Conservation (phyloP, 73 alveolate species). For the Tetrahymena elliotti region DNA sequence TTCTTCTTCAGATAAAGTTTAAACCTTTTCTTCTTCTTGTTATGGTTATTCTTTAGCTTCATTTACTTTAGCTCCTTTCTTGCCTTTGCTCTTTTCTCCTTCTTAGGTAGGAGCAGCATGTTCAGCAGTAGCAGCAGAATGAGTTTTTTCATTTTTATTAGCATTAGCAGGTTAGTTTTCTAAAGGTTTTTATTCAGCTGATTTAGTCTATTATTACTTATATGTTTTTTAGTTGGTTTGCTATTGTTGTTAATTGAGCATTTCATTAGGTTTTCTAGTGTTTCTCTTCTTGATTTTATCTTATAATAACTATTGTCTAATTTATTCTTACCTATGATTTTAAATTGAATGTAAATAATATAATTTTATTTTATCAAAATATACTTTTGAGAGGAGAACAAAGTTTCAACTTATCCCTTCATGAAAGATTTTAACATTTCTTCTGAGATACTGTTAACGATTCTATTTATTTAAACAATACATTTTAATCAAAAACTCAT, state of each 20-base stretch:
- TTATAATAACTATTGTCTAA: neutral
- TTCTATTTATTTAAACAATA: neutral
- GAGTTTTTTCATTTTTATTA: too few species aligned
- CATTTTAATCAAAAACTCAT: too few species aligned
- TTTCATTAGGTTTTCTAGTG: neutral
- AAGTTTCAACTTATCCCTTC: neutral
- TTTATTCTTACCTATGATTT: neutral
- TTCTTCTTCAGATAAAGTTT: neutral
- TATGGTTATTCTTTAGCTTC: neutral
- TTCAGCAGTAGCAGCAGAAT: too few species aligned
- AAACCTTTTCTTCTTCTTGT: neutral
- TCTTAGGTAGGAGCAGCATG: neutral
- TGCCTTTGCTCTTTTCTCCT: neutral
- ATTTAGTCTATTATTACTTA: neutral
- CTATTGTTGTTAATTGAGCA: neutral
- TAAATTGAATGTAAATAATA: neutral
- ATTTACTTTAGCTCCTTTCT: neutral
- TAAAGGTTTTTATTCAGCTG: neutral
- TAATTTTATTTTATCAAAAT: neutral
- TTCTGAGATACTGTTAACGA: neutral
- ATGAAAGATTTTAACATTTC: neutral
- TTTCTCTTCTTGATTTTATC: neutral
- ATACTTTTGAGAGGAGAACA: neutral
- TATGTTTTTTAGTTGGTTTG: neutral
- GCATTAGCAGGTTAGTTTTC: neutral